A percentile compares a stretch with the other conserved stretches of the same genome.
phyloP scores from a whole-genome alignment of 139 green algal species.

The Chlorella sp. region DNA sequence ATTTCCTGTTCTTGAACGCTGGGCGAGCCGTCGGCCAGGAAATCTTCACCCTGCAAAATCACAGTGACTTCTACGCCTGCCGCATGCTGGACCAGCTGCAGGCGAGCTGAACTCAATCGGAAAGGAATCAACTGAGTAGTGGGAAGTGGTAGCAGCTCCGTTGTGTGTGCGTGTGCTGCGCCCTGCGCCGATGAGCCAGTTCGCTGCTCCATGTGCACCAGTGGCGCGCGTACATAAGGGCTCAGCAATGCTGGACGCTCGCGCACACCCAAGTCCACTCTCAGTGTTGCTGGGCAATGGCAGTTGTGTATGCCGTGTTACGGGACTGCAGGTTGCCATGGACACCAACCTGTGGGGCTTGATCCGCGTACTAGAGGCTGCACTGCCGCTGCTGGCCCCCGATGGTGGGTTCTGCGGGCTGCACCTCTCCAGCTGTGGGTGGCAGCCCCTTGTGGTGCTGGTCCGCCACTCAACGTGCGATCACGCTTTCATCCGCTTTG shows the following conservation, averaged over 20 bases:
- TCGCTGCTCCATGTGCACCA: no score
- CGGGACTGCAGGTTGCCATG: neutral
- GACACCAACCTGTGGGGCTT: neutral
- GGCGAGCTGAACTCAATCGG: no score
- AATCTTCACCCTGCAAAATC: neutral
- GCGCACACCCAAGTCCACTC: no score
- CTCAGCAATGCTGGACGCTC: no score
- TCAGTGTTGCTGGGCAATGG: no score
- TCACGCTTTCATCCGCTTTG: no score
- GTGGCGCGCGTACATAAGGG: no score
- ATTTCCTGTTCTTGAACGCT: slow-evolving; percentile 15
- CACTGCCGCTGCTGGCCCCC: neutral
- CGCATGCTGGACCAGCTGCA: neutral
- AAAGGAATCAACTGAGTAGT: no score
- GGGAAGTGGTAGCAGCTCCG: no score
- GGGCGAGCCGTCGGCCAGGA: neutral
- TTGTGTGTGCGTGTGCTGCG: no score
- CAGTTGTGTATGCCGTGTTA: no score
- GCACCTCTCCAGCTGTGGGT: neutral
- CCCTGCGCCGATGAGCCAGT: no score
- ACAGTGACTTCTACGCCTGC: neutral
- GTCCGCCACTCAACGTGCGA: neutral
- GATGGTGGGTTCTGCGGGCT: neutral
- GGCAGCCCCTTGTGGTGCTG: neutral
- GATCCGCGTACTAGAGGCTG: neutral